Conservation (phyloP, 192 early-diverging fungal species). For the Coemansia sp. region DNA sequence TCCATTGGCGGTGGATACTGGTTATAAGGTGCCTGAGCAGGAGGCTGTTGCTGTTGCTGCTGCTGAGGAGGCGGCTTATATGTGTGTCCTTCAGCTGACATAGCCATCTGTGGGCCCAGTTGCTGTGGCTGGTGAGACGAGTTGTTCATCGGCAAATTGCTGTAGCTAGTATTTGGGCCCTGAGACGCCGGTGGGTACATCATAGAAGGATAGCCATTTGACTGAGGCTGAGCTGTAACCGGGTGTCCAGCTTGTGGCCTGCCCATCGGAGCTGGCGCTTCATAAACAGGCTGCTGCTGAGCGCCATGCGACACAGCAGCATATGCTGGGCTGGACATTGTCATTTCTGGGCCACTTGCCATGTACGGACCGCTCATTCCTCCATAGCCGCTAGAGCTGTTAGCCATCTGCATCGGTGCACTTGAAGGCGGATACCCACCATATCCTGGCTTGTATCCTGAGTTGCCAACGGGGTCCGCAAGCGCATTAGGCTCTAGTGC, state of each 20-base stretch:
- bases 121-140: constrained; percentile 22
- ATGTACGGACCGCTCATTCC: constrained; percentile 8
- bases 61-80: constrained; percentile 11
- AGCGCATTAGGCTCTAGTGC: constrained; percentile 17
- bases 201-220: constrained; percentile 23
- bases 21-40: constrained; percentile 4
- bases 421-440: constrained; percentile 31
- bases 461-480: constrained; percentile 5
- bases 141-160: constrained; percentile 10
- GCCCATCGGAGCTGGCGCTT: constrained; percentile 6
- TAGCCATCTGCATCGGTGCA: constrained; percentile 19
- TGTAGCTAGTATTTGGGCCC: constrained; percentile 14
- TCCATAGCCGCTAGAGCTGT: constrained; percentile 15
- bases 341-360: constrained; percentile 4
- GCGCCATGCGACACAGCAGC: constrained; percentile 11
- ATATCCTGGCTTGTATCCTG: constrained; percentile 38
- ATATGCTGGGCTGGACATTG: constrained; percentile 19
- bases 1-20: constrained; percentile 13
- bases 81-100: not conserved
- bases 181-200: constrained; percentile 26
- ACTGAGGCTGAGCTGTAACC: constrained; percentile 15
- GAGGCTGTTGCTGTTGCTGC: constrained; percentile 17
- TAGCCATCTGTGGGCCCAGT: constrained; percentile 1
- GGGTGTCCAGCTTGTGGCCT: constrained; percentile 16
- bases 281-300: constrained; percentile 23